A percentile compares a stretch with the other conserved stretches of the same genome.
These are phyloP conservation scores for Pezicula carpinea DNA, from an alignment of 2,329 filamentous ascomycete species.

Conservation along the genomic window DNA sequence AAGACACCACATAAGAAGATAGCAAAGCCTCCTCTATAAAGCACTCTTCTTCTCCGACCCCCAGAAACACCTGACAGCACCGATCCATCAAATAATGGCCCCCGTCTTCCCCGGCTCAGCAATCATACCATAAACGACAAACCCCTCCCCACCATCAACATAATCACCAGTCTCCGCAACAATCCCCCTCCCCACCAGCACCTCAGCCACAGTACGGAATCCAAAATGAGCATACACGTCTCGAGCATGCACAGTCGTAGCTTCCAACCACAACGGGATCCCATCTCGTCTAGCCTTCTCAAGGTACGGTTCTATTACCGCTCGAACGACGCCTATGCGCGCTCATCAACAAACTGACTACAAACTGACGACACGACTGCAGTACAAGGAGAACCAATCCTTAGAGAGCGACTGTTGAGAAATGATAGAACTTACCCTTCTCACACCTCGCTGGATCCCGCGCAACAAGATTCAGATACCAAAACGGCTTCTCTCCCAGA, in stretches of 20 bases:
- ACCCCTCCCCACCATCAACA: not conserved
- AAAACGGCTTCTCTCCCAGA: not conserved
- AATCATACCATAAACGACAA: slow-evolving; percentile 2
- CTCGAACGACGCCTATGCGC: not conserved
- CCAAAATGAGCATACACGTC: slow-evolving; percentile 1
- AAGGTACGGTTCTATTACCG: not conserved
- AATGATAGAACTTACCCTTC: not conserved
- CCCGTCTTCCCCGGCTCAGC: not conserved
- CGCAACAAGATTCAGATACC: slow-evolving; percentile 2
- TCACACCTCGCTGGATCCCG: not conserved
- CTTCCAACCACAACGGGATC: slow-evolving; percentile 1
- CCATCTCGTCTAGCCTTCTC: slow-evolving; percentile 1
- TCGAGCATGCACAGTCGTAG: not conserved
- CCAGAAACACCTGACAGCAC: too few species aligned
- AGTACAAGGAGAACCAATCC: too few species aligned
- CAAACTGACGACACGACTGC: too few species aligned
- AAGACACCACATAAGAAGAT: too few species aligned
- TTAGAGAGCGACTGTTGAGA: not conserved
- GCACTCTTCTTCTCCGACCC: too few species aligned
- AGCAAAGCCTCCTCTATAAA: too few species aligned
- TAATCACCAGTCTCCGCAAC: not conserved
- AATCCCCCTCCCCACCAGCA: not conserved
- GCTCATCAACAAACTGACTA: too few species aligned
- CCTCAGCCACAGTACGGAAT: not conserved
- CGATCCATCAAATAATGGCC: too few species aligned